Conservation (phyloP, 331 rosid genomes). For the Telfairia occidentalis region DNA sequence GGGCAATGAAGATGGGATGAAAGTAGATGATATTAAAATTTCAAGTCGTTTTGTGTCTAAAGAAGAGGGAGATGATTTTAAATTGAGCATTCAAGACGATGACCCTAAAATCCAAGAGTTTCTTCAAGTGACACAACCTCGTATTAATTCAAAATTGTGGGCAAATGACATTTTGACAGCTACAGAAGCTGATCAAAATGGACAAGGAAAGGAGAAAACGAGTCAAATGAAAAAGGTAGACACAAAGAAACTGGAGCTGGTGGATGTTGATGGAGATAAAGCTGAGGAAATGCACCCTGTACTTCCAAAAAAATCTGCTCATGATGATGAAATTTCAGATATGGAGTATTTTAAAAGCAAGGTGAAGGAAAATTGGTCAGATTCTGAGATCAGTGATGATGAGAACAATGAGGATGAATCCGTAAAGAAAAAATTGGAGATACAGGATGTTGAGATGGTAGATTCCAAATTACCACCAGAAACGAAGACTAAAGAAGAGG, state of each 20-base stretch:
- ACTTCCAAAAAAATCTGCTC: neutral
- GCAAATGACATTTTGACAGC: conserved; percentile 14
- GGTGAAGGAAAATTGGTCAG: conserved; percentile 10
- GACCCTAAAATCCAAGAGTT: conserved; percentile 25
- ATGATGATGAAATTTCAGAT: conserved; percentile 6
- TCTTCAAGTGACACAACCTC: conserved; percentile 19
- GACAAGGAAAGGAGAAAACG: neutral
- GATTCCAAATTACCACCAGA: conserved; percentile 9
- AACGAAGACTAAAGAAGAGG: conserved; percentile 21
- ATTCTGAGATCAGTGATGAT: conserved; percentile 10
- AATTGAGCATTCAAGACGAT: conserved; percentile 21
- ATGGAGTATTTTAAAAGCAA: conserved; percentile 14
- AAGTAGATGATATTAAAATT: conserved; percentile 5
- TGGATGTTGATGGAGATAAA: neutral
- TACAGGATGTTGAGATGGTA: neutral
- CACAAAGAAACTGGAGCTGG: neutral
- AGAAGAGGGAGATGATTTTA: conserved; percentile 19
- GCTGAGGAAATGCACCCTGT: neutral
- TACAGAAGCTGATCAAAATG: neutral
- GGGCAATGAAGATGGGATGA: conserved; percentile 9
- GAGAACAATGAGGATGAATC: neutral
- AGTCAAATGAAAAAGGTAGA: neutral
- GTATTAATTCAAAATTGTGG: conserved; percentile 16
- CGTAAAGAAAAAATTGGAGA: neutral
- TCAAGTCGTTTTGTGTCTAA: conserved; percentile 14